Base-by-base conservation (phyloP, 1,284 basidiomycete species). In the Lentinula novae-zelandiae region DNA sequence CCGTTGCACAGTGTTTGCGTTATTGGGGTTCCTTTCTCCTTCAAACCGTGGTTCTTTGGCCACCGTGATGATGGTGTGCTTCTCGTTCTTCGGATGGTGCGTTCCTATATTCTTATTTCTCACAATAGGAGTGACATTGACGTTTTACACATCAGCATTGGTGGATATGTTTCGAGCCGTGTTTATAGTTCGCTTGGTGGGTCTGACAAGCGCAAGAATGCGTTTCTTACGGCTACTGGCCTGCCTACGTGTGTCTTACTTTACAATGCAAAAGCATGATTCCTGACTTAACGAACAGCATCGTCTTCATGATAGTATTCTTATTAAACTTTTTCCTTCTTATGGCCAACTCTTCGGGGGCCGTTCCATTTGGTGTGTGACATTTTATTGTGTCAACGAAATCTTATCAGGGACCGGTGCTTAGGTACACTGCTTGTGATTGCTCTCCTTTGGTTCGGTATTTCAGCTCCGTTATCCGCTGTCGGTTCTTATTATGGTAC, bases 1-100 rank as follows among this genome's bases (percentile, higher is more conserved):
- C 8, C 8, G 8, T 39, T 20, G 13, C 36, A 9, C 66, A 91
- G 87, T 98, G 3, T 99, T 98, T 72, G 96, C 96, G 1, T 79
- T 98, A n/a, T 76, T 98, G 56, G 96, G 96, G n/a, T 98, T 98
- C 79, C 80, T 98, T 46, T 96, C 93, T 1, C 96, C 96, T 1
- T 95, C 95, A 13, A 98, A 98, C 71, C 89, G 96, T 44, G 96
- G 96, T 38, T 92, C 93, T 6, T 84, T 99, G 10, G 94, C 93
- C 0, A 98, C 96, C 1, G 93, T 98, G 51, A 95, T 99, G 89
- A 90, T 98, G 77, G 86, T 98, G 22, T 93, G 89, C 70, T 98
- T 95, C 94, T 93, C 95, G 0, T 80, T 98, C 65, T 98, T 98
- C 69, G 94, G 95, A 73, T 78, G 84, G 89, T 85, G 68, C 67